These are phyloP conservation scores for Acer negundo DNA, from an alignment of 345 rosid genomes.

Conservation along the genomic window DNA sequence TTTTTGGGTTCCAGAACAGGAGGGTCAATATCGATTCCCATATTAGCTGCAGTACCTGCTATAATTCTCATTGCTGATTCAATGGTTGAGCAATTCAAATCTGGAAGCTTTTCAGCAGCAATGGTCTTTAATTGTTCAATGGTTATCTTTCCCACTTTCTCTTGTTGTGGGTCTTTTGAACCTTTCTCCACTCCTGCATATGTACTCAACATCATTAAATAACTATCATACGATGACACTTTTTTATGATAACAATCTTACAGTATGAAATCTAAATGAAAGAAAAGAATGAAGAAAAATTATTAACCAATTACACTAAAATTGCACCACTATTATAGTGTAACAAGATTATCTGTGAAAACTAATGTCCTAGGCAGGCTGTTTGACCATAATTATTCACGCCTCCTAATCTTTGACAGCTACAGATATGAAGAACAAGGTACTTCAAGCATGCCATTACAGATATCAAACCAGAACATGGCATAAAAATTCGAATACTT, in stretches of 20 bases:
- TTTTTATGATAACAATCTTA: not conserved
- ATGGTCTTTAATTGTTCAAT: constrained; percentile 66
- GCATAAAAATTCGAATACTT: not conserved
- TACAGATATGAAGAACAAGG: not conserved
- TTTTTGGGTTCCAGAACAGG: constrained; percentile 79
- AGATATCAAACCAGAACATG: not conserved
- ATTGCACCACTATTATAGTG: not conserved
- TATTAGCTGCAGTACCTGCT: constrained; percentile 93
- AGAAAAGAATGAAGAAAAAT: not conserved
- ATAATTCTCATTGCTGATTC: constrained; percentile 92
- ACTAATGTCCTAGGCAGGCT: not conserved
- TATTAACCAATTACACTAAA: not conserved
- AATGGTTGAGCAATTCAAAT: constrained; percentile 68
- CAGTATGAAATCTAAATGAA: not conserved
- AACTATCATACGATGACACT: not conserved
- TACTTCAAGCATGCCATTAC: not conserved
- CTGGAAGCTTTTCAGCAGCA: constrained; percentile 84
- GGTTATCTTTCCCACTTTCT: constrained; percentile 77
- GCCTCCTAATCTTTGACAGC: not conserved
- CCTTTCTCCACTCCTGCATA: constrained; percentile 84
- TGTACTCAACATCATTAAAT: constrained; percentile 18
- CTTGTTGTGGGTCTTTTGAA: constrained; percentile 66
- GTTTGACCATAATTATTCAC: not conserved
- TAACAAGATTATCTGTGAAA: not conserved
- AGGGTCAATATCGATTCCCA: constrained; percentile 89